A percentile compares a stretch with the other conserved stretches of the same genome.
These are phyloP conservation scores for Effrenium voratum DNA, from an alignment of 73 alveolate species.

Conservation along the genomic window DNA sequence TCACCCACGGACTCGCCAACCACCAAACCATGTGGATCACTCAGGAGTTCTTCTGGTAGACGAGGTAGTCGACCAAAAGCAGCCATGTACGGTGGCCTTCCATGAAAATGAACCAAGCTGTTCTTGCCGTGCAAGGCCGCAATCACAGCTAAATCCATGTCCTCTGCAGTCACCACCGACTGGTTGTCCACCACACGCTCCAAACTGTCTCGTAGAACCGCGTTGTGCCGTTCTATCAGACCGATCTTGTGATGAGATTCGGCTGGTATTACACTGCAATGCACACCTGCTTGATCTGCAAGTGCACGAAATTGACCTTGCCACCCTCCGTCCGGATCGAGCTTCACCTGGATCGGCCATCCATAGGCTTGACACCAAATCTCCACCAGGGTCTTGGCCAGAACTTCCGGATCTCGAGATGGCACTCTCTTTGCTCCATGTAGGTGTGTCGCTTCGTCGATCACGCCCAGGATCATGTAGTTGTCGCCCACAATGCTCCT, in stretches of 20 bases:
- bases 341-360: not conserved
- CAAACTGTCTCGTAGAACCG: not conserved
- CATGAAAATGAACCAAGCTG: not conserved
- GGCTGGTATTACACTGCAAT: not conserved
- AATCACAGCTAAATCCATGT: not conserved
- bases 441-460: not conserved
- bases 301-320: not conserved
- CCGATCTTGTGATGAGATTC: conserved; percentile 28
- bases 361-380: conserved; percentile 26
- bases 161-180: not conserved
- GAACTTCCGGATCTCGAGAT: not conserved
- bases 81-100: not conserved
- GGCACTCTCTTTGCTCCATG: not conserved
- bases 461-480: not conserved
- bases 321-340: not conserved
- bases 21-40: too few species aligned
- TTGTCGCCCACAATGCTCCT: not conserved
- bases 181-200: not conserved
- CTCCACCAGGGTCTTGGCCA: not conserved
- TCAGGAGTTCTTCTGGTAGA: too few species aligned
- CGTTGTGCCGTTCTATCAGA: conserved; percentile 4
- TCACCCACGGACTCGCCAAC: not conserved
- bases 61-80: too few species aligned
- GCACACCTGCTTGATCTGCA: not conserved
- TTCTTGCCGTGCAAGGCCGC: conserved; percentile 13